Percentiles rank a stretch among this genome's conserved stretches.
Evolutionary conservation across 169 alveolate genomes (phyloP).

Genomic region (Eimeria praecox): DNA sequence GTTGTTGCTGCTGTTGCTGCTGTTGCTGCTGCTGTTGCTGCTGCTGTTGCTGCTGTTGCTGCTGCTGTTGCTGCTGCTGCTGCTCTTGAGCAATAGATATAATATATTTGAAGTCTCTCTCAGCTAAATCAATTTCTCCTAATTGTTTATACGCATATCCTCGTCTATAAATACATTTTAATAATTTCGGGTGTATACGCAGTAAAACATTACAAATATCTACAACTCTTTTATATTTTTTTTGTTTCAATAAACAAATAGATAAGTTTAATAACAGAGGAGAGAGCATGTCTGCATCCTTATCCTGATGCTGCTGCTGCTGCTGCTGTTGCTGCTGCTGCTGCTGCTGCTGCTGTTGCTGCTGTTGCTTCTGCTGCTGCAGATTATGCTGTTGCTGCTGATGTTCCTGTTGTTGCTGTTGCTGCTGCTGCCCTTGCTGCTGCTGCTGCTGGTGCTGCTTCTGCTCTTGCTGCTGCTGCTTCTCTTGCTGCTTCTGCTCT

Average conservation of each 20-base stretch:
- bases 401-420: too few relatives aligned
- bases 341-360: neutral
- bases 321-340: neutral
- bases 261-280: neutral
- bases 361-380: too few relatives aligned
- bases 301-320: slow-evolving; percentile 12
- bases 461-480: too few relatives aligned
- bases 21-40: neutral
- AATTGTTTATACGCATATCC: neutral
- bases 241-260: neutral
- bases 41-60: neutral
- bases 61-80: neutral
- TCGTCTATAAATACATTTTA: neutral
- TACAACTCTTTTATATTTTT: neutral
- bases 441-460: too few relatives aligned
- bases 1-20: neutral
- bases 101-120: neutral
- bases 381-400: too few relatives aligned
- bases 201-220: neutral
- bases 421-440: too few relatives aligned
- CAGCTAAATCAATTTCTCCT: neutral
- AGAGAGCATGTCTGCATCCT: neutral
- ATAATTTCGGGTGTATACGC: neutral
- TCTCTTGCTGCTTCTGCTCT: too few relatives aligned
- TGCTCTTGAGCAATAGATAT: neutral